Evolutionary conservation across 129 eudicot genomes (phyloP), one percentile per base, ranked within the genome.

Genomic region (Chrysanthemum seticuspe): DNA sequence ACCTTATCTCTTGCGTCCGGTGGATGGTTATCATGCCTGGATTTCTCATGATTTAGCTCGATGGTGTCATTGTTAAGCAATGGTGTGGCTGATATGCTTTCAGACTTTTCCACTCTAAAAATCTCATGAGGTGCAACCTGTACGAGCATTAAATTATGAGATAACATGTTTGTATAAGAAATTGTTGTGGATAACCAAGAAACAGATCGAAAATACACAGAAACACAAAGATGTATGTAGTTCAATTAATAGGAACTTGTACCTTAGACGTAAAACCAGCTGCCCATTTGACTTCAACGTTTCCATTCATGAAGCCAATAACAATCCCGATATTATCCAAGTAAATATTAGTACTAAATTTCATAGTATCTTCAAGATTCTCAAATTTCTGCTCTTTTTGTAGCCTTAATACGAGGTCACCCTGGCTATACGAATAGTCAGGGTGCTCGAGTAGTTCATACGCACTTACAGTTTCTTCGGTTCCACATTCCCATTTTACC

Each of bases 361-460:
- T 74, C 11, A 36, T 34, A 12, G 66, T 61, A 56, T 66, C 29
- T 21, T 72, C 76, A 15, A 49, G 77, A 58, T 50, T 58, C 18
- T 82, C 77, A 15, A 52, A 19, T 29, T 62, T 49, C 10, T 65
- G 74, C 5, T 65, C 66, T 62, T 82, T 79, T 11, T 79, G 68
- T 4, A 78, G 58, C 79, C 77, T 72, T 57, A 88, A 84, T 56
- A 94, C 97, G 13, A 82, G 83, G 77, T 90, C 94, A 53, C 96
- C 99, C 7, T 86, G 60, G 27, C 77, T 72, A 81, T 68, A 90
- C 1, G 85, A 74, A 78, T 80, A 88, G 49, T 86, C 96, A 3
- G 97, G 96, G 78, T 94, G 99, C 74, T 94, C 99, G 56, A 86
- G 74, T 55, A 94, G 69, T 78, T 94, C 97, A 83, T 94, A 94